Evolutionary conservation across 2,329 filamentous ascomycete genomes (phyloP).

Genomic region (Xylaria sp.): DNA sequence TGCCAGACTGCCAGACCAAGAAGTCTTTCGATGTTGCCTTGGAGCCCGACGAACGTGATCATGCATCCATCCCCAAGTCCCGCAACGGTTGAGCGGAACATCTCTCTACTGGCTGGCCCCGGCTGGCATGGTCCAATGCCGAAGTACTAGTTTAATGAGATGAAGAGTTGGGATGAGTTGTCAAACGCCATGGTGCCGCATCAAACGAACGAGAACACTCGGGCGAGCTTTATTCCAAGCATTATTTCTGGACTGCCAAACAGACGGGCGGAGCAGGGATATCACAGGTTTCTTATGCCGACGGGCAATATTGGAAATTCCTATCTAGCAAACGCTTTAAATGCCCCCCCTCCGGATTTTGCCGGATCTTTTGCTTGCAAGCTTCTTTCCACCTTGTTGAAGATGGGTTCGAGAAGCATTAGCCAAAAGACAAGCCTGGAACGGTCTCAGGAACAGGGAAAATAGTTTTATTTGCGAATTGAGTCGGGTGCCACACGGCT

Average conservation of each 20-base stretch:
- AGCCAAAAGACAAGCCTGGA: not conserved
- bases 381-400: not conserved
- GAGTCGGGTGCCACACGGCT: constrained; percentile 13
- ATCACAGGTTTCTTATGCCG: too few species aligned
- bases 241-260: not conserved
- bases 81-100: constrained; percentile 10
- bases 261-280: too few species aligned
- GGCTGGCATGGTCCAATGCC: constrained; percentile 12
- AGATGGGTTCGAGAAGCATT: not conserved
- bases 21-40: not conserved
- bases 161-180: constrained; percentile 19
- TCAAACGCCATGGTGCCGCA: constrained; percentile 18
- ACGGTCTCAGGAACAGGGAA: constrained; percentile 10
- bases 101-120: constrained; percentile 21
- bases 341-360: not conserved
- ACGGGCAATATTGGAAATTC: not conserved
- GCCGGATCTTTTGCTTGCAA: not conserved
- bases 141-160: constrained; percentile 12
- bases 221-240: constrained; percentile 2
- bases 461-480: constrained; percentile 22
- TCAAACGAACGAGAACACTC: constrained; percentile 5
- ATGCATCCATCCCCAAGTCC: constrained; percentile 15
- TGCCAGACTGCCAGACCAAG: not conserved
- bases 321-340: not conserved
- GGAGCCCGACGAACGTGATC: not conserved